Base-by-base conservation (phyloP, 192 early-diverging fungal genomes). In the Neocallimastix lanati region DNA sequence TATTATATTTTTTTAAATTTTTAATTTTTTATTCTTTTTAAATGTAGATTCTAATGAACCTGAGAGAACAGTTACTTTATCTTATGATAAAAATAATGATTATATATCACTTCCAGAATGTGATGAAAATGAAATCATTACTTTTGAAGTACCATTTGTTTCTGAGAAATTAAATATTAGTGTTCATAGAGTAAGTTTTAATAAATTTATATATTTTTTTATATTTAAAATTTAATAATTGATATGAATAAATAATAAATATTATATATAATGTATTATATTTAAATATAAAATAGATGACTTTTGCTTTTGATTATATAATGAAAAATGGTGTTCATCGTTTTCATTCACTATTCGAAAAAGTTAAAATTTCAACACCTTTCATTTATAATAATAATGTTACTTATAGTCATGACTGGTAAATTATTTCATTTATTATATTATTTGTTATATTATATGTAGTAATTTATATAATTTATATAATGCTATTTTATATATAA, bases 311-410 rank as follows among this genome's bases (percentile, higher is more conserved):
- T 16, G 77, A 81, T 33, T 91, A 88, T 77, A 82, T 81, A 27
- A 82, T 79, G 12, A 29, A 30, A 80, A 83, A 88, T 67, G 85
- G 81, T 29, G 83, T 83, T 77, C 28, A 78, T 38, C 80, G 80
- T 28, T 67, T 84, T 15, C 90, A 88, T 76, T 81, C 83, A 13
- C 85, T 86, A 13, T 84, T 86, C 3, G 83, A 91, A 50, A 84
- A 79, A 29, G 82, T 92, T 25, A 86, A 88, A 4, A 83, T 91
- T 21, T 78, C 83, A 36, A 81, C 87, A 29, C 87, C 88, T 28
- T 78, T 93, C 21, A 78, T 82, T 13, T 85, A 92, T 16, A 40
- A 30, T 21, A 81, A 89, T 86, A 0, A 85, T 86, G 77, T 90
- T 84, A 16, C 87, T 83, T 80, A 86, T 86, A 67, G 50, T n/a